phyloP scores from a whole-genome alignment of 2,329 filamentous ascomycete genomes.

The Lanzia echinophila region DNA sequence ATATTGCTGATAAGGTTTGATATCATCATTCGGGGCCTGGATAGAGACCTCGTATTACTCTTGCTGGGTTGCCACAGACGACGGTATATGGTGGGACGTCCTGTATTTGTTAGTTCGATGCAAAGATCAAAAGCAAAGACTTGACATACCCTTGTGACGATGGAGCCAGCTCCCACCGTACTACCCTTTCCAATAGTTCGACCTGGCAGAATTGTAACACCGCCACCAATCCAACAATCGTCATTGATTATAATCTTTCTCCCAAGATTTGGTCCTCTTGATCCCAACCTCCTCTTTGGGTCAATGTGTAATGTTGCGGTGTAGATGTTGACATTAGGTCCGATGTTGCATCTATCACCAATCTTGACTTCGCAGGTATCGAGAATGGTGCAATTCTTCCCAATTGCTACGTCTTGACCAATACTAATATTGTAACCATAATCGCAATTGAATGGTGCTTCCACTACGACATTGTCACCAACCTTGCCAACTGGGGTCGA shows the following conservation, averaged over 20 bases:
- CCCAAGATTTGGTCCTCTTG: constrained; percentile 64
- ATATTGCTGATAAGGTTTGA: background rate
- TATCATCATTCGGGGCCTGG: constrained; percentile 10
- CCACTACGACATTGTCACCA: constrained; percentile 71
- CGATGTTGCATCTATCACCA: constrained; percentile 69
- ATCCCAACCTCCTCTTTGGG: constrained; percentile 65
- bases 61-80: constrained; percentile 30
- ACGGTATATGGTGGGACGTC: constrained; percentile 32
- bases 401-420: constrained; percentile 77
- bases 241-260: constrained; percentile 69
- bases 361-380: constrained; percentile 82
- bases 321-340: constrained; percentile 81
- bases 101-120: constrained; percentile 12
- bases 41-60: constrained; percentile 28
- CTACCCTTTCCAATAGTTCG: constrained; percentile 46
- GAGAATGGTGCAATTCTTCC: constrained; percentile 75
- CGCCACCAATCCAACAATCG: constrained; percentile 59
- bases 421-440: constrained; percentile 94
- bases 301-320: constrained; percentile 69
- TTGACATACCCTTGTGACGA: constrained; percentile 45
- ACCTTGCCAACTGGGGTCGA: constrained; percentile 54
- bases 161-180: constrained; percentile 46
- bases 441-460: constrained; percentile 85
- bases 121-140: background rate
- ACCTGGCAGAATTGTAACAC: constrained; percentile 53